These are phyloP conservation scores for Saccharata proteae DNA, from an alignment of 2,329 filamentous ascomycete species.

Conservation along the genomic window DNA sequence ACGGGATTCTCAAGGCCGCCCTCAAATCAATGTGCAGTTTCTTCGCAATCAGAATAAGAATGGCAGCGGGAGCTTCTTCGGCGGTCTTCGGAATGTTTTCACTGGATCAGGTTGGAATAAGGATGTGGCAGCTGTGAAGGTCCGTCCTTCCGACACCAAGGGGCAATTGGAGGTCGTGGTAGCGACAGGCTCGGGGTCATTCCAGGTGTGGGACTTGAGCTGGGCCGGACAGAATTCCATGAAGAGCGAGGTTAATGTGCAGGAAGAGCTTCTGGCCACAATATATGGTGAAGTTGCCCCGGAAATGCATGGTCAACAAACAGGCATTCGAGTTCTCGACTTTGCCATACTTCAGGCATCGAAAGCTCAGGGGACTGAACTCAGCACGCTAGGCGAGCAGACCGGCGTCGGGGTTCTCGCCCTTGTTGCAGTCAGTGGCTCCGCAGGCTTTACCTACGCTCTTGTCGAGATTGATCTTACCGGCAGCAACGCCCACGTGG, in stretches of 20 bases:
- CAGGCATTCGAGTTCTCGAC: constrained; percentile 63
- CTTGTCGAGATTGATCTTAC: constrained; percentile 60
- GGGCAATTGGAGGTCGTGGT: constrained; percentile 79
- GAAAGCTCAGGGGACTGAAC: constrained; percentile 36
- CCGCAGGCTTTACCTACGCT: constrained; percentile 45
- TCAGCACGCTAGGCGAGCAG: constrained; percentile 11
- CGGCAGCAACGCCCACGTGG: constrained; percentile 41
- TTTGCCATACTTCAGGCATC: constrained; percentile 51
- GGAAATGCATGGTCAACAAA: constrained; percentile 35
- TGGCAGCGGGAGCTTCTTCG: constrained; percentile 55
- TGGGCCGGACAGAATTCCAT: constrained; percentile 74
- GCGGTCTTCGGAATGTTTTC: constrained; percentile 67
- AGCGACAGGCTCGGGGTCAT: constrained; percentile 60
- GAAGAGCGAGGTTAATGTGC: constrained; percentile 58
- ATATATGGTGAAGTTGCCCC: constrained; percentile 44
- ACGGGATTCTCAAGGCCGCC: constrained; percentile 75
- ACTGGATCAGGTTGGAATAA: constrained; percentile 58
- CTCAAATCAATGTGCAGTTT: constrained; percentile 66
- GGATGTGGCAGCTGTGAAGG: constrained; percentile 68
- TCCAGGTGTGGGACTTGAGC: constrained; percentile 82
- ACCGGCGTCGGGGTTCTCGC: constrained; percentile 16
- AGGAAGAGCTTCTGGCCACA: constrained; percentile 49
- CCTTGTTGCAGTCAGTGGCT: constrained; percentile 20
- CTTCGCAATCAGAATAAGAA: constrained; percentile 45
- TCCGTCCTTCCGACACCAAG: constrained; percentile 57